A percentile compares a stretch with the other conserved stretches of the same genome.
Conservation (phyloP, 176 grass and related monocot genomes). For the Coix lacrymajobi region DNA sequence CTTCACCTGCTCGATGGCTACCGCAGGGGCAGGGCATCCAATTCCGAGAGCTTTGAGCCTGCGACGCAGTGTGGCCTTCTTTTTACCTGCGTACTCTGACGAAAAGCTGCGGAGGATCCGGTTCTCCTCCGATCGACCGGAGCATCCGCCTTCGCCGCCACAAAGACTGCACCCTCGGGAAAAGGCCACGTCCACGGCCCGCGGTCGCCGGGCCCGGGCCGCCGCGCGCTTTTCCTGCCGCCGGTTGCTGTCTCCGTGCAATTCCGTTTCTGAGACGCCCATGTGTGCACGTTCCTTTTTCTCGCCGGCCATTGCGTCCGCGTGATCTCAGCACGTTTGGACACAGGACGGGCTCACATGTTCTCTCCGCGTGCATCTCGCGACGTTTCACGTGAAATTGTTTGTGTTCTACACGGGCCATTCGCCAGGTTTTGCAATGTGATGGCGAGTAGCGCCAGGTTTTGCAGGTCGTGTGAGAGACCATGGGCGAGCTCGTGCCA, state of each 20-base stretch:
- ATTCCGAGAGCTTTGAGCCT: conserved; percentile 19
- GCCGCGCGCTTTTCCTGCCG: conserved; percentile 19
- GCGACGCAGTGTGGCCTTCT: background rate
- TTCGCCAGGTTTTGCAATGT: background rate
- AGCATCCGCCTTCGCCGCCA: conserved; percentile 4
- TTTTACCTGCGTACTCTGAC: background rate
- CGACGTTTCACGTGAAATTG: background rate
- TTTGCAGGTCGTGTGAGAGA: background rate
- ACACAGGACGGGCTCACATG: background rate
- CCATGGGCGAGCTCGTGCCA: no score
- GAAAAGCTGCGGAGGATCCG: background rate
- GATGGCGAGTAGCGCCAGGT: background rate
- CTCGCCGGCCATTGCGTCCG: background rate
- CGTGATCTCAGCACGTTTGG: background rate
- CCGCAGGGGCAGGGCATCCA: conserved; percentile 5
- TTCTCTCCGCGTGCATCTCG: background rate
- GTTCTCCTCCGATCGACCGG: background rate
- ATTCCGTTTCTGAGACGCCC: conserved; percentile 21
- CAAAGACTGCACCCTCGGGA: background rate
- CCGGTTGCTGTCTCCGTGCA: conserved; percentile 10
- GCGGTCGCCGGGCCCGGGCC: background rate
- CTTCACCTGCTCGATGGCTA: background rate
- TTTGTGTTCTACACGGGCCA: background rate
- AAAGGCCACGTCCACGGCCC: background rate
- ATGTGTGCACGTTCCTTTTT: background rate